phyloP scores from a whole-genome alignment of 805 yeast genomes.

The Middelhovenomyces tepae region DNA sequence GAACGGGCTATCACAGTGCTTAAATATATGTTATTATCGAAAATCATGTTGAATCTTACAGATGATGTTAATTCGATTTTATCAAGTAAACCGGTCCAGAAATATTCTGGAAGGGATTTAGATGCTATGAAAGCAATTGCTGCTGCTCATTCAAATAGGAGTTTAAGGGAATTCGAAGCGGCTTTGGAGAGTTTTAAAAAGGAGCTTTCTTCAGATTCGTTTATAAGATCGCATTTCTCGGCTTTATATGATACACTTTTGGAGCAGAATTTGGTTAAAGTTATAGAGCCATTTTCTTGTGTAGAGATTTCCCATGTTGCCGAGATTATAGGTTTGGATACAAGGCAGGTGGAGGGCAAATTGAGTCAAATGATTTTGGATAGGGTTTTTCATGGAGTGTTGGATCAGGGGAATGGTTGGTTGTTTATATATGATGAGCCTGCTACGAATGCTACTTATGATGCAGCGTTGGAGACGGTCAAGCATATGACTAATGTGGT shows the following conservation, averaged over 20 bases:
- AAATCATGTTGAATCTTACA: slow-evolving; percentile 81
- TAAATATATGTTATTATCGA: slow-evolving; percentile 86
- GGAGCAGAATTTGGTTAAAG: slow-evolving; percentile 87
- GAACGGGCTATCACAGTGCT: slow-evolving; percentile 59
- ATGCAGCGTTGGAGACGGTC: slow-evolving; percentile 75
- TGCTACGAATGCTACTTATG: slow-evolving; percentile 78
- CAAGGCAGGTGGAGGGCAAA: slow-evolving; percentile 86
- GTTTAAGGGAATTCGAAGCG: slow-evolving; percentile 84
- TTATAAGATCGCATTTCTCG: slow-evolving; percentile 84
- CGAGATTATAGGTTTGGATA: slow-evolving; percentile 76
- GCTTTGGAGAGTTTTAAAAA: slow-evolving; percentile 56
- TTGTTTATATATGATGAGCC: slow-evolving; percentile 85
- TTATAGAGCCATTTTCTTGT: slow-evolving; percentile 91
- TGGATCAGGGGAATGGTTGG: slow-evolving; percentile 99
- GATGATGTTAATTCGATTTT: slow-evolving; percentile 79
- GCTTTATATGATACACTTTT: slow-evolving; percentile 87
- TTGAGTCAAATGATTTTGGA: slow-evolving; percentile 94
- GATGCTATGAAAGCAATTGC: slow-evolving; percentile 96
- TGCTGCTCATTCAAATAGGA: slow-evolving; percentile 79
- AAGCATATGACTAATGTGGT: slow-evolving; percentile 82
- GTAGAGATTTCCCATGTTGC: slow-evolving; percentile 92
- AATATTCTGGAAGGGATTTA: slow-evolving; percentile 73
- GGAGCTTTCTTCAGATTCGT: slow-evolving; percentile 77
- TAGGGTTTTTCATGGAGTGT: slow-evolving; percentile 88
- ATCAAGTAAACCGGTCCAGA: slow-evolving; percentile 60